phyloP scores from a whole-genome alignment of 1,284 basidiomycete genomes.

The Meira miltonrushii region DNA sequence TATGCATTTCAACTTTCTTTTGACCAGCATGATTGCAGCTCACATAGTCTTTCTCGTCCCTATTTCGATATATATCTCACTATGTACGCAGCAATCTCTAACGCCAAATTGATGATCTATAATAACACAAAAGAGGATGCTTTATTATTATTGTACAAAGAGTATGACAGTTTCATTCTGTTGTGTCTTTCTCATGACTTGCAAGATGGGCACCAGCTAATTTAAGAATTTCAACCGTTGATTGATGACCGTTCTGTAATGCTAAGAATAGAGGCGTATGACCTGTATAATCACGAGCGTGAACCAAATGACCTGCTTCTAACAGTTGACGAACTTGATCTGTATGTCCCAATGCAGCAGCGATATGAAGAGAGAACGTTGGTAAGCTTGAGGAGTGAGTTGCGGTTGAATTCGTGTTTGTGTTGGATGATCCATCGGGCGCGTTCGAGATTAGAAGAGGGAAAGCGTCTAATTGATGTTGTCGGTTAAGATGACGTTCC shows the following conservation, averaged over 20 bases:
- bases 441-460: neutral
- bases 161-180: too few relatives aligned
- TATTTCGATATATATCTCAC: too few relatives aligned
- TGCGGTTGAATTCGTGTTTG: neutral
- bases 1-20: too few relatives aligned
- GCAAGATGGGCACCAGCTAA: slow-evolving; percentile 46
- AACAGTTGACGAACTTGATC: slow-evolving; percentile 63
- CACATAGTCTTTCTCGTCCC: too few relatives aligned
- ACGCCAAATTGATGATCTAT: too few relatives aligned
- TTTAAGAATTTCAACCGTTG: slow-evolving; percentile 31
- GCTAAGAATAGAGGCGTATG: slow-evolving; percentile 64
- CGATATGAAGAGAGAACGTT: slow-evolving; percentile 68
- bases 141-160: too few relatives aligned
- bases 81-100: too few relatives aligned
- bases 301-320: slow-evolving; percentile 76
- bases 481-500: neutral
- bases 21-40: too few relatives aligned
- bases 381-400: neutral
- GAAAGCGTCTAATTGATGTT: neutral
- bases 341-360: slow-evolving; percentile 66
- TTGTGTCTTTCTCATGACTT: too few relatives aligned
- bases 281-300: slow-evolving; percentile 63
- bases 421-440: neutral
- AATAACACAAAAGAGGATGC: too few relatives aligned
- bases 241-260: slow-evolving; percentile 29